Evolutionary conservation across 306 rosid genomes (phyloP).

Genomic region (Prunus persica): Prunus_persica_NCBIv2 NC_034012.1:7275501-7276000

Average conservation of each 20-base stretch:
- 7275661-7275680: not conserved
- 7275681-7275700: not conserved
- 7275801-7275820: not conserved
- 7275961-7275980: not conserved
- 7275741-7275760: not conserved
- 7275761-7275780: not conserved
- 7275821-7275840: not conserved
- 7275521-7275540: too few relatives aligned
- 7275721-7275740: not conserved
- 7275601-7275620: too few relatives aligned
- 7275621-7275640: not conserved
- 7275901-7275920: not conserved
- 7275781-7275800: not conserved
- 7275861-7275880: not conserved
- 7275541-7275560: too few relatives aligned
- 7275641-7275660: not conserved
- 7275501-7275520: not conserved
- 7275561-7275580: too few relatives aligned
- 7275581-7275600: not conserved
- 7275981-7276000: accelerated
- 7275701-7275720: not conserved
- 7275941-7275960: not conserved
- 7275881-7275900: not conserved
- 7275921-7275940: not conserved
- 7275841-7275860: not conserved